Evolutionary conservation across 345 rosid species (phyloP), one percentile per base, ranked within the genome.

Genomic region (Hypericum perforatum): DNA sequence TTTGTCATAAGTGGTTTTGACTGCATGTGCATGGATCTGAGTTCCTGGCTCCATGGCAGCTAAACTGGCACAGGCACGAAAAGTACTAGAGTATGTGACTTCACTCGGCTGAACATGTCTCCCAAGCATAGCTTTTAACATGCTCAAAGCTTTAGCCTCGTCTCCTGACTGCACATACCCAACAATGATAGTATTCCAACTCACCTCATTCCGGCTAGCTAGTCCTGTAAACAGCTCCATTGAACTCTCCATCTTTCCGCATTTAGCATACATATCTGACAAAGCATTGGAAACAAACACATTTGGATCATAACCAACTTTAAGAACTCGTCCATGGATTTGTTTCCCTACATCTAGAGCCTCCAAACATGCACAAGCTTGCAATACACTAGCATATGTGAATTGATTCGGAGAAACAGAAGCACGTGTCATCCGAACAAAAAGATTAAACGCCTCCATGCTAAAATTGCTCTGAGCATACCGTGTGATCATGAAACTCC

Each of bases 401-500:
- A 78, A 78, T 70, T 83, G 89, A 65, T 88, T 92, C 62, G 97
- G 94, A 22, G 45, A 52, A 66, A 83, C 76, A 7, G 63, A 74
- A 56, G 75, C 69, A 59, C 11, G 72, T 57, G 86, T 78, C 98
- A 92, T 88, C 63, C 45, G 73, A 8, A 57, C 51, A 67, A 88
- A 92, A 61, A 92, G 61, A 56, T 74, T 73, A 52, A 80, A 39
- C 0, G 95, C 95, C 60, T 74, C 72, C 49, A 41, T 11, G 66
- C 82, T 80, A 45, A 52, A 72, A 9, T 63, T 67, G 58, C 62
- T 77, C 67, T 83, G 94, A 52, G 95, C 78, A 70, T 76, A 71
- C 36, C 94, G 67, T 12, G 88, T 72, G 64, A 88, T 84, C 97
- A 92, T 82, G 66, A 85, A 86, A 67, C 96, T 92, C 95, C 98